Percentiles rank a stretch among this genome's conserved stretches.
Conservation (phyloP, 1,139 yeast species). For the Pichia sorboxylosa region DNA sequence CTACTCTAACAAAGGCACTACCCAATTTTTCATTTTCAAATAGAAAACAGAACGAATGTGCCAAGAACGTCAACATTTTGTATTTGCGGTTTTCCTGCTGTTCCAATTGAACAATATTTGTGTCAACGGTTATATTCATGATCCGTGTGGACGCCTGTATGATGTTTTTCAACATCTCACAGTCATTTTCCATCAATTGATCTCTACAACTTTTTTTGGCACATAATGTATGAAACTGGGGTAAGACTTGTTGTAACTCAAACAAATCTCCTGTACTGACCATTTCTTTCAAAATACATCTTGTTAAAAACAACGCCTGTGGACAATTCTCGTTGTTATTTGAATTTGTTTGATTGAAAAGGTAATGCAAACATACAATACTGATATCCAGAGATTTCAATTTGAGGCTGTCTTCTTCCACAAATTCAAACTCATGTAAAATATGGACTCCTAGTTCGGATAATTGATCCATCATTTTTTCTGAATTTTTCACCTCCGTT, state of each 20-base stretch:
- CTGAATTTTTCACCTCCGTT: background rate
- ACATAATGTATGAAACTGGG: slow-evolving; percentile 6
- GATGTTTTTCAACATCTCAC: slow-evolving; percentile 2
- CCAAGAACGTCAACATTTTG: slow-evolving; percentile 1
- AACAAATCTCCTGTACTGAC: slow-evolving; percentile 10
- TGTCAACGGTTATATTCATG: slow-evolving; percentile 1
- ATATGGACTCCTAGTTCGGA: background rate
- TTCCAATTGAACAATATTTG: slow-evolving; percentile 3
- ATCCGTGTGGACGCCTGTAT: slow-evolving; percentile 2
- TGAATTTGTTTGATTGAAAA: slow-evolving; percentile 4
- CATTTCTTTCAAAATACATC: slow-evolving; percentile 4
- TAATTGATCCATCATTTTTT: background rate
- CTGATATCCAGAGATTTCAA: slow-evolving; percentile 7
- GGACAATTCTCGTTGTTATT: background rate
- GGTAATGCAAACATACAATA: slow-evolving; percentile 10
- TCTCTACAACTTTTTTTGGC: slow-evolving; percentile 1
- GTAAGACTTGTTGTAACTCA: slow-evolving; percentile 7
- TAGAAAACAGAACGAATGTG: slow-evolving; percentile 3
- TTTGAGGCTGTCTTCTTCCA: background rate
- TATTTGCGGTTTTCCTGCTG: slow-evolving; percentile 1
- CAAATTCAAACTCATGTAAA: background rate
- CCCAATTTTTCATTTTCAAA: slow-evolving; percentile 8
- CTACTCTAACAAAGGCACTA: slow-evolving; percentile 2
- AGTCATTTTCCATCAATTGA: slow-evolving; percentile 1
- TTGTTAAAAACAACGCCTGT: slow-evolving; percentile 1